These are phyloP conservation scores for Yamadazyma endophytica DNA, from an alignment of 805 yeast genomes.

Conservation along the genomic window DNA sequence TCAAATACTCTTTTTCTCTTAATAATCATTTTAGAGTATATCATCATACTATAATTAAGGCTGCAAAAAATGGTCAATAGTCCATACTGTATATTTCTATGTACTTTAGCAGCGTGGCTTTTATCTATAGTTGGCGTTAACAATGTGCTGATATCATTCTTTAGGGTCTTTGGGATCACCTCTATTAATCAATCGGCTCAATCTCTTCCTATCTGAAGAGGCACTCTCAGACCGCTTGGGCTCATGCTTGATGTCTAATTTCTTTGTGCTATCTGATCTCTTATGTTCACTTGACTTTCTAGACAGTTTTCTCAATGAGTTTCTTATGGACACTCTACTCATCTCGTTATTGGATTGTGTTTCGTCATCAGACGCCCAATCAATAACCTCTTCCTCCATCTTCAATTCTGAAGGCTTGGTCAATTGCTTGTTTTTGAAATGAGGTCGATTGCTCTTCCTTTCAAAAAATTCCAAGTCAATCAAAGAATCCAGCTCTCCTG, in stretches of 20 bases:
- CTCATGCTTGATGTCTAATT: constrained; percentile 1
- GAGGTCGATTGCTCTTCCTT: constrained; percentile 14
- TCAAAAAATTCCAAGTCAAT: constrained; percentile 20
- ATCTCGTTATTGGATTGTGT: constrained; percentile 32
- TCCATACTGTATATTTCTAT: too few species aligned
- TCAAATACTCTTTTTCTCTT: too few species aligned
- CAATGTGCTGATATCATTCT: too few species aligned
- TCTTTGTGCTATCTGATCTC: constrained; percentile 20
- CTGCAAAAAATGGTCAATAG: too few species aligned
- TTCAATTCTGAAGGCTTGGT: constrained; percentile 25
- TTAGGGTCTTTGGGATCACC: too few species aligned
- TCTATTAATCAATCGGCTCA: constrained; percentile 11
- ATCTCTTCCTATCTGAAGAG: constrained; percentile 7
- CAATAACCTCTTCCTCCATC: constrained; percentile 41
- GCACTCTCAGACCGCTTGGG: constrained; percentile 2
- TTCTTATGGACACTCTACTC: constrained; percentile 38
- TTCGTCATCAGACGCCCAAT: constrained; percentile 45
- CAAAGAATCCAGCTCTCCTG: constrained; percentile 13
- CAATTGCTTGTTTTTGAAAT: constrained; percentile 29
- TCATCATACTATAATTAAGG: too few species aligned
- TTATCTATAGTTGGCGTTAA: too few species aligned
- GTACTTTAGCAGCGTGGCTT: too few species aligned
- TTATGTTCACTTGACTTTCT: constrained; percentile 28
- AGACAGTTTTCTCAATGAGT: constrained; percentile 25
- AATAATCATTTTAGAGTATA: too few species aligned